phyloP scores from a whole-genome alignment of 805 yeast species.

The Teunomyces atbi region DNA sequence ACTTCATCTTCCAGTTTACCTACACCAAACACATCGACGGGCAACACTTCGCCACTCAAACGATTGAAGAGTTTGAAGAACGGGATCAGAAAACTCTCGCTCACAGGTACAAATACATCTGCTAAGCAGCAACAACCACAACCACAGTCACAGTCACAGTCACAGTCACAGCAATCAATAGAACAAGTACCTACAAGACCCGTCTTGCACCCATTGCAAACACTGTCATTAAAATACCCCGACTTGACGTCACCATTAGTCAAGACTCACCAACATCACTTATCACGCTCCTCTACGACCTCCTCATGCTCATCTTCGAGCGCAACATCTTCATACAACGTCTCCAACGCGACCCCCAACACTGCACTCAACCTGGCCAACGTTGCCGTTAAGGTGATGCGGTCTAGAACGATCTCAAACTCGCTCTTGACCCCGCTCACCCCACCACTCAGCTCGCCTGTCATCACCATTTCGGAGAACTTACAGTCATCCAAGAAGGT shows the following conservation, averaged over 20 bases:
- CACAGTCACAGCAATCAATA: conserved; percentile 2
- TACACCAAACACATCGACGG: conserved; percentile 1
- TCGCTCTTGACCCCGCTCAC: conserved; percentile 28
- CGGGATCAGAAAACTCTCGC: conserved; percentile 38
- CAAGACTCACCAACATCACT: conserved; percentile 9
- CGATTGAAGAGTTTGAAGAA: conserved; percentile 37
- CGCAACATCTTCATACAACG: conserved; percentile 11
- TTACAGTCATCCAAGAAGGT: conserved; percentile 26
- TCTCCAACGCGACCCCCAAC: conserved; percentile 4
- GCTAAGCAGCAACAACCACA: conserved; percentile 4
- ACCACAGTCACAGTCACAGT: neutral
- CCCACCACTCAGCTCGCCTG: conserved; percentile 36
- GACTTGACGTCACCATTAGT: neutral
- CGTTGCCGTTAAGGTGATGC: conserved; percentile 4
- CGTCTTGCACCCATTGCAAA: conserved; percentile 13
- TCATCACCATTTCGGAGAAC: conserved; percentile 39
- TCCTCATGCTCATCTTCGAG: conserved; percentile 10
- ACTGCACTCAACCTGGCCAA: conserved; percentile 3
- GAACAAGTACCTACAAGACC: conserved; percentile 9
- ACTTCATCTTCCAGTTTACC: conserved; percentile 4
- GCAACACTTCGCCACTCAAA: conserved; percentile 30
- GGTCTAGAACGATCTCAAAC: conserved; percentile 21
- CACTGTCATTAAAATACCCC: conserved; percentile 1
- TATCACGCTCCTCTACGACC: conserved; percentile 13
- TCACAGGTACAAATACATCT: conserved; percentile 12